Evolutionary conservation across 2,329 filamentous ascomycete genomes (phyloP), one percentile per base, ranked within the genome.

Genomic region (Didymella arachidicola): DNA sequence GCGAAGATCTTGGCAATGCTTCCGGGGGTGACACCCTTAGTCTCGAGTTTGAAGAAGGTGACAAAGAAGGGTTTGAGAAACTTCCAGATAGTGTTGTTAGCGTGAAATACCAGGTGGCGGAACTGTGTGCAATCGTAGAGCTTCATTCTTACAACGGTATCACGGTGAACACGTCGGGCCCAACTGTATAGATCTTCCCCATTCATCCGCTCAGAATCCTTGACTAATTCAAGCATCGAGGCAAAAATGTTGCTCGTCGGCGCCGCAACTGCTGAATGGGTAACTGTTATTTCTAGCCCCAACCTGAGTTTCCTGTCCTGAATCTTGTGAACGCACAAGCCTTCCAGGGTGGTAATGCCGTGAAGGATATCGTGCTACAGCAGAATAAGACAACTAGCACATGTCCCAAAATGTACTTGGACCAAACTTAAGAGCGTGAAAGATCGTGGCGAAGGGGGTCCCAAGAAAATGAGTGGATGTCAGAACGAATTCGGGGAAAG

Each of bases 1-100:
- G 91, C 88, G 67, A 91, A 91, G 72, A 91, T 89, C 68, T 85
- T 84, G 45, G 88, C 86, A 61, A 90, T 83, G 72, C 90, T 87
- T 72, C 91, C 89, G 0, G 91, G 85, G 2, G 88, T 90, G 0
- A 87, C 86, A 3, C 88, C 88, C 68, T 86, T 87, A 18, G 89
- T 91, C 79, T 92, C 89, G 55, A 89, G 83, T 72, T 87, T 89
- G 73, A 89, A 83, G 79, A 87, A 86, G 76, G 83, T 88, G 34
- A 89, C 86, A 65, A 89, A 87, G 45, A 84, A 61, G 44, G 88
- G 77, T 74, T 89, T 85, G 68, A 82, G 73, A 45, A 83, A 78
- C 70, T 88, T 84, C 86, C 86, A 89, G 54, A 86, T 79, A 22
- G 85, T 86, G 76, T 89, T 89, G 77, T 88, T 87, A 44, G 88